Evolutionary conservation across 1,284 basidiomycete species (phyloP), one percentile per base, ranked within the genome.

Genomic region (Laetiporus sulphureus): DNA sequence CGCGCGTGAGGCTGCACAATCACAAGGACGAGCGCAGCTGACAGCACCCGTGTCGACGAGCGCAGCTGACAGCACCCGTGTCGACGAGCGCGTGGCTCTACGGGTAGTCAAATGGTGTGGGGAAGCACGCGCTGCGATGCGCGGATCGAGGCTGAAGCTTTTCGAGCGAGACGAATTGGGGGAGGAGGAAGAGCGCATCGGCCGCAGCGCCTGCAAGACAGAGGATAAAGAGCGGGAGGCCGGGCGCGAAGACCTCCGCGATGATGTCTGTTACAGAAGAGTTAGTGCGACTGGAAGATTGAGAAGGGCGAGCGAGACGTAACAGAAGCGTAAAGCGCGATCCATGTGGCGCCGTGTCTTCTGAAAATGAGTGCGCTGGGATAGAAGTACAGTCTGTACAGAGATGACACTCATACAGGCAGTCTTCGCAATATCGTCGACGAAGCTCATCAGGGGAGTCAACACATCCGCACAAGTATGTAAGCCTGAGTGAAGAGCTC

Each of bases 61-160:
- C 51, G 16, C 32, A 18, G 56, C 58, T 57, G n/a, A 46, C 36
- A 0, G 46, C 40, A 16, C 34, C 46, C 53, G 61, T 61, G 11
- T 58, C 58, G 3, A 44, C 44, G 13, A 59, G 39, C 5, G 59
- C 58, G 34, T 61, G 60, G 32, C 52, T 57, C 42, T 52, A 60
- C 5, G 59, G 56, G 40, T 63, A 60, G 46, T 61, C 53, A 36
- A 58, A 59, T 31, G 57, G 45, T 36, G 60, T 62, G 19, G 60
- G 60, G 48, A 62, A 63, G 45, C 60, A 63, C 8, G 57, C 59
- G 10, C 57, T 55, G 41, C 48, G 15, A 61, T 45, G 3, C 33
- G 37, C 8, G 33, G 20, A 48, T 62, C 55, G 41, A 59, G 51
- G 42, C 53, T 54, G 54, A 59, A 62, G 7, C n/a, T 50, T 49